Conservation (phyloP, 2,329 filamentous ascomycete genomes). For the Neopestalotiopsis rosae region DNA sequence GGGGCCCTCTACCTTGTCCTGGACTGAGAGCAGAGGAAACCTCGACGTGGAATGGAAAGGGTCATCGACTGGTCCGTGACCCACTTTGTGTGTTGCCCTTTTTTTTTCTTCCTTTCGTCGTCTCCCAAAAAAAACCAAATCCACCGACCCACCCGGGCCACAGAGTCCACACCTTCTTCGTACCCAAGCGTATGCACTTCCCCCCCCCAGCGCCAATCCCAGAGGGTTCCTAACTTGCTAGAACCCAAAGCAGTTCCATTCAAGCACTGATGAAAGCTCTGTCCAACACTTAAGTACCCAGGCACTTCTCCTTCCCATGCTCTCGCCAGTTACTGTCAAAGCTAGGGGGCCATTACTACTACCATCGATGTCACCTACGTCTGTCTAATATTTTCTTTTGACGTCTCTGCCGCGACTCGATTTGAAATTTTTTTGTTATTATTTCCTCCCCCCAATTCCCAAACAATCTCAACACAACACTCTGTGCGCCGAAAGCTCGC, state of each 20-base stretch:
- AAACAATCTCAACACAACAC: not conserved
- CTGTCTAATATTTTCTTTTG: slow-evolving; percentile 22
- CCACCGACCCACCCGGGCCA: slow-evolving; percentile 2
- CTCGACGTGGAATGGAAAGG: slow-evolving; percentile 9
- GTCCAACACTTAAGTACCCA: slow-evolving; percentile 21
- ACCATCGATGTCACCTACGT: slow-evolving; percentile 21
- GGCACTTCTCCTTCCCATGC: slow-evolving; percentile 15
- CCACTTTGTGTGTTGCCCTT: not conserved
- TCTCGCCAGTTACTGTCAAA: not conserved
- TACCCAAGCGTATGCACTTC: not conserved
- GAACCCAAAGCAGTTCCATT: not conserved
- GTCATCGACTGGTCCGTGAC: slow-evolving; percentile 4
- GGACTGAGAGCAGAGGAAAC: slow-evolving; percentile 5
- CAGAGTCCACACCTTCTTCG: not conserved
- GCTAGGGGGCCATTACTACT: slow-evolving; percentile 12
- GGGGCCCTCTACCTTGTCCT: not conserved
- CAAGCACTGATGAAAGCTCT: slow-evolving; percentile 17
- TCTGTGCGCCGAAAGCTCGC: not conserved
- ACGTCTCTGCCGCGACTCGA: slow-evolving; percentile 16
- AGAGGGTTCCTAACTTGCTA: not conserved
- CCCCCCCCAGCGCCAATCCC: not conserved
- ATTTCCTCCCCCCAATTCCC: not conserved
- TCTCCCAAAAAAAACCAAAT: slow-evolving; percentile 6
- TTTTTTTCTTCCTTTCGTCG: not conserved
- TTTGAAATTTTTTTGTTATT: slow-evolving; percentile 8